Conservation (phyloP, 2,329 filamentous ascomycete genomes). For the Hymenoscyphus linearis region DNA sequence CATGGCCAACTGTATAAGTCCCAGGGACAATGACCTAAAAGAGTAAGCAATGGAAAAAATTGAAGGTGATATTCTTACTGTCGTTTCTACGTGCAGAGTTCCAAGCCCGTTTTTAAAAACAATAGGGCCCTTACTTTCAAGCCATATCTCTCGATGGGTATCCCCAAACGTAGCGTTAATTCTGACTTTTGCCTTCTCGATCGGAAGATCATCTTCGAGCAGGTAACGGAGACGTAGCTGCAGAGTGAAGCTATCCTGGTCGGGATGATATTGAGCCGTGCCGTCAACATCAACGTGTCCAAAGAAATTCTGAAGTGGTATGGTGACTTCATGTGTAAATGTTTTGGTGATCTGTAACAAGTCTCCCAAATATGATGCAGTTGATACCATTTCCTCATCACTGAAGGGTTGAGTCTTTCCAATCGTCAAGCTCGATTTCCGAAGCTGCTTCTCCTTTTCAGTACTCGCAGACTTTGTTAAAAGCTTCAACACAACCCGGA, state of each 20-base stretch:
- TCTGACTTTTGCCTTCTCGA: constrained; percentile 61
- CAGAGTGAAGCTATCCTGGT: constrained; percentile 71
- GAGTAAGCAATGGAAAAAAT: constrained; percentile 27
- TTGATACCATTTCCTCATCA: constrained; percentile 16
- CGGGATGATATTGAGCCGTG: constrained; percentile 62
- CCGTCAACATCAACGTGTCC: constrained; percentile 61
- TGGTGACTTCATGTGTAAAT: constrained; percentile 55
- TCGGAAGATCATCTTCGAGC: constrained; percentile 61
- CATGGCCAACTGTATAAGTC: constrained; percentile 67
- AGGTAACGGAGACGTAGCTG: constrained; percentile 65
- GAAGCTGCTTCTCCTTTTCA: constrained; percentile 44
- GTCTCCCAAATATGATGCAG: constrained; percentile 29
- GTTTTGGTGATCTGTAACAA: constrained; percentile 27
- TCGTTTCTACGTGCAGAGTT: constrained; percentile 41
- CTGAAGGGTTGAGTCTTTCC: constrained; percentile 10
- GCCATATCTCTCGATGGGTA: constrained; percentile 61
- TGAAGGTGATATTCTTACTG: constrained; percentile 31
- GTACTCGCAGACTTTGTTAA: constrained; percentile 60
- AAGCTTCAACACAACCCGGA: constrained; percentile 68
- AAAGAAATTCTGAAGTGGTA: constrained; percentile 71
- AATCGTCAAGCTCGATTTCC: constrained; percentile 29
- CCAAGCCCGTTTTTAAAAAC: constrained; percentile 43
- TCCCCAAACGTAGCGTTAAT: constrained; percentile 52
- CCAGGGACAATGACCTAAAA: constrained; percentile 61
- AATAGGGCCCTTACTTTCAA: constrained; percentile 41